phyloP scores from a whole-genome alignment of 805 yeast genomes.

The Maudiozyma barnettii region DNA sequence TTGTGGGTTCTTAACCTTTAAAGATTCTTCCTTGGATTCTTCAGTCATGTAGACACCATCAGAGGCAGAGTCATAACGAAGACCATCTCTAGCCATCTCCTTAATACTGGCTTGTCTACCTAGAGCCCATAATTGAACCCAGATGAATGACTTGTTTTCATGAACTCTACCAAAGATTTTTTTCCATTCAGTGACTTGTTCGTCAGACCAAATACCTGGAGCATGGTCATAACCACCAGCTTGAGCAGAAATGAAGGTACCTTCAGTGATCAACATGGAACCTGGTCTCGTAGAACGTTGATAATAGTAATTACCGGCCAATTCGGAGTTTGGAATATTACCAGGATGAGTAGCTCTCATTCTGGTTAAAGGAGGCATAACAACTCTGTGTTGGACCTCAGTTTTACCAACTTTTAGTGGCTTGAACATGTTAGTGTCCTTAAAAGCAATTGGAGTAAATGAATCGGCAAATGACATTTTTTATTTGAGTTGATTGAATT shows the following conservation, averaged over 20 bases:
- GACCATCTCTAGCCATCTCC: slow-evolving; percentile 27
- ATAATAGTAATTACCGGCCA: slow-evolving; percentile 41
- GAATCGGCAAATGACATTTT: slow-evolving; percentile 13
- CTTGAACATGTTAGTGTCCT: slow-evolving; percentile 3
- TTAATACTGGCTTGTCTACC: slow-evolving; percentile 35
- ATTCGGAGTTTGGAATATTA: slow-evolving; percentile 33
- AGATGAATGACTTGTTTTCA: slow-evolving; percentile 34
- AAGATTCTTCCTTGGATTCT: slow-evolving; percentile 27
- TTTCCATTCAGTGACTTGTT: slow-evolving; percentile 41
- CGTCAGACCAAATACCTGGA: slow-evolving; percentile 41
- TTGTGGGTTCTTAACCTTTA: slow-evolving; percentile 22
- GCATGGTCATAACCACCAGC: slow-evolving; percentile 33
- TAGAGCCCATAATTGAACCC: slow-evolving; percentile 44
- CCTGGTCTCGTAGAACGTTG: slow-evolving; percentile 47
- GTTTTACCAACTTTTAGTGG: slow-evolving; percentile 34
- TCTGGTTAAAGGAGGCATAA: slow-evolving; percentile 36
- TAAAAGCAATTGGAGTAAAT: slow-evolving; percentile 15
- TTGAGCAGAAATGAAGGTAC: slow-evolving; percentile 35
- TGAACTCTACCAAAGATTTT: slow-evolving; percentile 41
- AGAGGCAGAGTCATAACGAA: slow-evolving; percentile 33
- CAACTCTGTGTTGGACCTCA: slow-evolving; percentile 30
- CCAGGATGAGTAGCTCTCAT: slow-evolving; percentile 30
- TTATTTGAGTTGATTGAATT: background rate
- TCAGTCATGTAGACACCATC: slow-evolving; percentile 29
- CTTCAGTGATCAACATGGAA: slow-evolving; percentile 51